Evolutionary conservation across 306 rosid genomes (phyloP), one percentile per base, ranked within the genome.

Genomic region (Carpinus fangiana): DNA sequence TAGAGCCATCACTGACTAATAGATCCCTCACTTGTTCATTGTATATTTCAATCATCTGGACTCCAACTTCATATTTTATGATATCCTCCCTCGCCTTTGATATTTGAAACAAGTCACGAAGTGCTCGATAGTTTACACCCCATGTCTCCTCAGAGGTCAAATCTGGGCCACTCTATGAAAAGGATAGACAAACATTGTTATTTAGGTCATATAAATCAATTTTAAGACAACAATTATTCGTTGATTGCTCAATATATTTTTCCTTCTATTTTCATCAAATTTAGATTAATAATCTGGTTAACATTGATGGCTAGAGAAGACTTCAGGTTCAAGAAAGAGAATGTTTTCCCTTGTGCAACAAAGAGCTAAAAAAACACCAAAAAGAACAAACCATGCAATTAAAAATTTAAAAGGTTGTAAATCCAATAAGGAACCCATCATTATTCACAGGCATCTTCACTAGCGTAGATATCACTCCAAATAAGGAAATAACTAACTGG

Each of bases 11-110:
- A 65, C 87, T 91, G 84, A 95, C 98, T 83, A 95, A 74, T 75
- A 95, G 83, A 82, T 95, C 98, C 86, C 99, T 93, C 82, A 95
- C 99, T 90, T 93, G 96, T 78, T 95, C 99, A 73, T 93, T 93
- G 84, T 95, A 95, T 80, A 95, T 95, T 82, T 95, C 98, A 62
- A 95, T 95, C 98, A 95, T 95, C 82, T 92, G 98, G 48, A 95
- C 98, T 41, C 90, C 88, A 82, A 95, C 94, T 84, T 95, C 99
- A 78, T 95, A 95, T 79, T 91, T 91, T 76, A 91, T 76, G 75
- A 92, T 77, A 14, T 89, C 87, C 34, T 71, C 75, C 80, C 98
- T 91, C 62, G 84, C 90, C 83, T 90, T 91, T 12, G 99, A 93
- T 65, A 95, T 90, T 51, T 93, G 89, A 84, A 95, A 95, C 76